These are phyloP conservation scores for Pleurotus djamor DNA, from an alignment of 768 basidiomycete genomes.

Conservation along the genomic window DNA sequence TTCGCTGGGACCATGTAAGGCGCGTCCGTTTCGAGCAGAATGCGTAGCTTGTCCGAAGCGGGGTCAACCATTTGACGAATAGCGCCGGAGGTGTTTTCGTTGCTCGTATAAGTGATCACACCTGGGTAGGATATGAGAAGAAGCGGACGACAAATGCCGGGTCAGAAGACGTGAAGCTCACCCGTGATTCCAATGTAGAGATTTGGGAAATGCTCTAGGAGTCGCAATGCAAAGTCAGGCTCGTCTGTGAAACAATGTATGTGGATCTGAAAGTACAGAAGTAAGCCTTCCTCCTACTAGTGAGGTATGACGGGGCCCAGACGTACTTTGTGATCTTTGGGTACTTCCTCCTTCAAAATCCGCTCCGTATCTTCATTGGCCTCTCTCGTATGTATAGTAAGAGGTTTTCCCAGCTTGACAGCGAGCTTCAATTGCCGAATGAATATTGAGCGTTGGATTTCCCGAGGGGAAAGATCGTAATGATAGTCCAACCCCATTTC, in stretches of 20 bases:
- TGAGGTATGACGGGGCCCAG: neutral
- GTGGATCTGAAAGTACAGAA: conserved; percentile 56
- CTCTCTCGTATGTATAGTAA: conserved; percentile 86
- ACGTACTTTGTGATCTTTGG: conserved; percentile 60
- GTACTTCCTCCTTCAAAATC: conserved; percentile 76
- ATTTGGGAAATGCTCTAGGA: conserved; percentile 78
- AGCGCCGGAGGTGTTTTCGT: conserved; percentile 66
- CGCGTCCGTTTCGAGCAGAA: conserved; percentile 82
- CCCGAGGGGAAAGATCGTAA: conserved; percentile 74
- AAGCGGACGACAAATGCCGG: neutral
- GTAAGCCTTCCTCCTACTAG: neutral
- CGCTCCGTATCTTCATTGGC: conserved; percentile 81
- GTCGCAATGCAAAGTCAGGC: conserved; percentile 66
- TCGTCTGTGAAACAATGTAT: conserved; percentile 89
- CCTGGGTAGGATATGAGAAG: conserved; percentile 32
- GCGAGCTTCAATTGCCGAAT: conserved; percentile 67
- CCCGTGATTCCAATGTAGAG: conserved; percentile 85
- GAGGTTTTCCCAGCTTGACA: conserved; percentile 65
- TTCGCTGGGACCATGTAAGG: conserved; percentile 86
- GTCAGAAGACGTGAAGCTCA: conserved; percentile 8
- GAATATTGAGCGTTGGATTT: conserved; percentile 66
- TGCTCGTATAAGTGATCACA: conserved; percentile 78
- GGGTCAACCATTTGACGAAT: conserved; percentile 49
- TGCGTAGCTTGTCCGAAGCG: conserved; percentile 30
- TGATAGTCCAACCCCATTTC: conserved; percentile 90